phyloP scores from a whole-genome alignment of 1,284 basidiomycete genomes.

The Thelephora terrestris region DNA sequence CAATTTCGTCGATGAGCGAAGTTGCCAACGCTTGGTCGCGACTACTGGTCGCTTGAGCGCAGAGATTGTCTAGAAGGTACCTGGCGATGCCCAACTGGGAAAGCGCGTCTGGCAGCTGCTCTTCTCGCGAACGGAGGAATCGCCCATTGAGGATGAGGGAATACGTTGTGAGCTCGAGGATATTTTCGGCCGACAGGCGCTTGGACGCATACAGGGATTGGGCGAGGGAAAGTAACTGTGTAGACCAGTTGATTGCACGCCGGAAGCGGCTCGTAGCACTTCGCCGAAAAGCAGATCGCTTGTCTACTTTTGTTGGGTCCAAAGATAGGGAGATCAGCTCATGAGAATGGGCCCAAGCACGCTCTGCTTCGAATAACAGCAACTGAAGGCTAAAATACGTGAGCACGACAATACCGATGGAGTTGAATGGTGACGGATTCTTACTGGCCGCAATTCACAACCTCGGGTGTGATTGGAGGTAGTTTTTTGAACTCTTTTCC shows the following conservation, averaged over 20 bases:
- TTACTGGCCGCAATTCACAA: conserved; percentile 72
- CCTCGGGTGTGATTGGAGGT: conserved; percentile 51
- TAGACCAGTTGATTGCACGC: conserved; percentile 77
- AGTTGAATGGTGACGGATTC: conserved; percentile 22
- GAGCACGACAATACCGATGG: neutral
- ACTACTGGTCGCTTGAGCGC: conserved; percentile 62
- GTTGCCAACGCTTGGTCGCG: conserved; percentile 85
- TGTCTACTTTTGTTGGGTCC: conserved; percentile 19
- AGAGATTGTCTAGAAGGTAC: conserved; percentile 64
- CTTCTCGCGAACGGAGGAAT: conserved; percentile 64
- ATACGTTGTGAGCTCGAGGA: conserved; percentile 60
- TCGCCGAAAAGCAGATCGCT: conserved; percentile 52
- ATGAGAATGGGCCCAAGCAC: conserved; percentile 87
- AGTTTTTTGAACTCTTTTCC: conserved; percentile 84
- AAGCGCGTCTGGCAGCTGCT: conserved; percentile 67
- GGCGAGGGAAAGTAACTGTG: conserved; percentile 67
- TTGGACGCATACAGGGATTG: conserved; percentile 47
- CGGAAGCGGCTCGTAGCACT: conserved; percentile 77
- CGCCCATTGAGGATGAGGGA: conserved; percentile 63
- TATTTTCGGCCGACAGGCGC: conserved; percentile 44
- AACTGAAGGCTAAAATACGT: conserved; percentile 57
- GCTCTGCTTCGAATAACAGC: conserved; percentile 80
- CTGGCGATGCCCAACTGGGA: conserved; percentile 73
- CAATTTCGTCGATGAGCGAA: conserved; percentile 78
- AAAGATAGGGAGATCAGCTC: conserved; percentile 56